Conservation (phyloP, 345 rosid species). For the Linum lewisii region DNA sequence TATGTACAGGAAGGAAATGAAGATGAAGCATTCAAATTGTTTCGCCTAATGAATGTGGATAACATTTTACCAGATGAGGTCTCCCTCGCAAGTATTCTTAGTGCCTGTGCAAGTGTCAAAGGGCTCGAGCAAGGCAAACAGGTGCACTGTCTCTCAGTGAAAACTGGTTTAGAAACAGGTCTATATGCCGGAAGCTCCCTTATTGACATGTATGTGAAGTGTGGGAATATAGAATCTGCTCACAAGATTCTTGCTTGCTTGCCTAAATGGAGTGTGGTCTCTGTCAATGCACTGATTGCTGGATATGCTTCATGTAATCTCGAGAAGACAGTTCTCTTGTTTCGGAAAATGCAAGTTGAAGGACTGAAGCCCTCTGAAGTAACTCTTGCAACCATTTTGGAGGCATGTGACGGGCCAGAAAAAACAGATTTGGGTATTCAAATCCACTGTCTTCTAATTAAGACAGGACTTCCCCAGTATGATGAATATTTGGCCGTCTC, state of each 20-base stretch:
- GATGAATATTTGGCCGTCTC: conserved; percentile 68
- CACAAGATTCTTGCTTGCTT: conserved; percentile 36
- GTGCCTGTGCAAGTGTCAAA: conserved; percentile 67
- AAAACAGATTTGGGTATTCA: conserved; percentile 47
- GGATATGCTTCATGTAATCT: conserved; percentile 52
- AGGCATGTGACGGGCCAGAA: conserved; percentile 58
- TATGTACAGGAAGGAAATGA: conserved; percentile 71
- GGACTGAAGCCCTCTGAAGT: conserved; percentile 60
- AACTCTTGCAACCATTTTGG: conserved; percentile 71
- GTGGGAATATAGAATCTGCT: conserved; percentile 42
- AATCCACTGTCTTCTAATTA: conserved; percentile 53
- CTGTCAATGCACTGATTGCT: conserved; percentile 78
- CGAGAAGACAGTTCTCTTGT: conserved; percentile 44
- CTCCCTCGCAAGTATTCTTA: conserved; percentile 62
- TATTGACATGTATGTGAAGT: conserved; percentile 78
- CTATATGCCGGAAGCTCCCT: conserved; percentile 83
- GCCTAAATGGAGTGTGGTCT: conserved; percentile 56
- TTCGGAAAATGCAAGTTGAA: conserved; percentile 44
- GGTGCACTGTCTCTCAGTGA: conserved; percentile 58
- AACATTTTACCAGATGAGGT: conserved; percentile 65
- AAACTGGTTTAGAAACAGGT: conserved; percentile 58
- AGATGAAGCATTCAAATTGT: conserved; percentile 59
- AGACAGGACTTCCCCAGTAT: conserved; percentile 43
- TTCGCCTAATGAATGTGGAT: conserved; percentile 42
- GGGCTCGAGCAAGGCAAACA: conserved; percentile 53